Evolutionary conservation across 2,329 filamentous ascomycete species (phyloP).

Genomic region (Tolypocladium amazonense): DNA sequence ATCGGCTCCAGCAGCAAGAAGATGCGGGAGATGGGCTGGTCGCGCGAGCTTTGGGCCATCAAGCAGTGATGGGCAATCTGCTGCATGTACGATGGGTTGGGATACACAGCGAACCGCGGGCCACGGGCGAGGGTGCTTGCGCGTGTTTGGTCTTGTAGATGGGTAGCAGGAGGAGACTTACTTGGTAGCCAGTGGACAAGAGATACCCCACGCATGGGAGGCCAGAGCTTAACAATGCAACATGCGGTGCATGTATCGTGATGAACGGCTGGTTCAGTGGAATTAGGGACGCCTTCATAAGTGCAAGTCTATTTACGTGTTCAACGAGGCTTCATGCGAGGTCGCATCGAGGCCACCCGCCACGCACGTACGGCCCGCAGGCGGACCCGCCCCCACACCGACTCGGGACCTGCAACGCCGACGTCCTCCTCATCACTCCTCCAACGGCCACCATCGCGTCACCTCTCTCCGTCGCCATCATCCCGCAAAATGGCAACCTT

Average conservation of each 20-base stretch:
- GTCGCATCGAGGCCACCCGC: neutral
- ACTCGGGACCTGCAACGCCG: neutral
- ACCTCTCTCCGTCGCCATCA: neutral
- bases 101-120: neutral
- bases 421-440: neutral
- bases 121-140: neutral
- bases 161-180: neutral
- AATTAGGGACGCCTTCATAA: neutral
- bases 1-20: conserved; percentile 44
- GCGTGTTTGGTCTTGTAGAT: neutral
- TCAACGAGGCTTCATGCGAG: neutral
- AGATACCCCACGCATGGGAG: neutral
- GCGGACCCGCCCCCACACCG: neutral
- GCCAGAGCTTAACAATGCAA: neutral
- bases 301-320: no score
- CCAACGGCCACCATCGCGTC: neutral
- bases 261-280: neutral
- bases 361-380: neutral
- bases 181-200: neutral
- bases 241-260: neutral
- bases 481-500: conserved; percentile 16
- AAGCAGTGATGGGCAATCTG: conserved; percentile 17
- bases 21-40: conserved; percentile 51
- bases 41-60: conserved; percentile 50
- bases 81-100: neutral